Percentiles rank a stretch among this genome's conserved stretches.
Evolutionary conservation across 768 basidiomycete genomes (phyloP).

Genomic region (Auricularia auricula-judae): DNA sequence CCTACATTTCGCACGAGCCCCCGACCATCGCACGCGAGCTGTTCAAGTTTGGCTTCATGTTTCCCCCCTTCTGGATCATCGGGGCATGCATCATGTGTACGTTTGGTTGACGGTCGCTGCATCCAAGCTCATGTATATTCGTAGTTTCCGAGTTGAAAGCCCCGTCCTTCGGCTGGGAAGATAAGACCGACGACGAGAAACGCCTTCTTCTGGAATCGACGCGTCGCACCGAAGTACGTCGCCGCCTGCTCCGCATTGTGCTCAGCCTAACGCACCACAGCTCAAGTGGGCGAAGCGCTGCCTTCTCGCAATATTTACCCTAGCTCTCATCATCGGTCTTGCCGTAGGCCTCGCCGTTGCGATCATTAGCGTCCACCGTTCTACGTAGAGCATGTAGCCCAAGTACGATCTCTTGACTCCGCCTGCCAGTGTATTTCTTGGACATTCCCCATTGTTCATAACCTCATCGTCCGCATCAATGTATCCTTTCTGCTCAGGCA

Average conservation of each 20-base stretch:
- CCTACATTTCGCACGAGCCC: slow-evolving; percentile 17
- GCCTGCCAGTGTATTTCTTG: no score
- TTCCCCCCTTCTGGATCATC: slow-evolving; percentile 38
- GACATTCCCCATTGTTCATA: no score
- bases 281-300: slow-evolving; percentile 33
- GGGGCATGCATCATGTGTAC: slow-evolving; percentile 25
- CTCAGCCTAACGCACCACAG: neutral
- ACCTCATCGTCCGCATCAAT: no score
- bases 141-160: slow-evolving; percentile 23
- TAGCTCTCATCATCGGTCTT: slow-evolving; percentile 12
- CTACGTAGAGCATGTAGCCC: no score
- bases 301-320: slow-evolving; percentile 16
- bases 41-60: slow-evolving; percentile 40
- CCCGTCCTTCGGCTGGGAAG: slow-evolving; percentile 25
- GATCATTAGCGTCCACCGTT: neutral
- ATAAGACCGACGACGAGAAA: slow-evolving; percentile 27
- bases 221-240: slow-evolving; percentile 20
- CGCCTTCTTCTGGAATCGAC: slow-evolving; percentile 20
- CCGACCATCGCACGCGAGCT: slow-evolving; percentile 35
- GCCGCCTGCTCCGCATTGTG: neutral
- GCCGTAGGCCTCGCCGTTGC: neutral
- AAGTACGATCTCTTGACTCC: no score
- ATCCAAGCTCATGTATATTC: neutral
- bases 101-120: neutral
- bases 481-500: no score